Evolutionary conservation across 1,284 basidiomycete genomes (phyloP).

Genomic region (Pisolithus thermaeus): DNA sequence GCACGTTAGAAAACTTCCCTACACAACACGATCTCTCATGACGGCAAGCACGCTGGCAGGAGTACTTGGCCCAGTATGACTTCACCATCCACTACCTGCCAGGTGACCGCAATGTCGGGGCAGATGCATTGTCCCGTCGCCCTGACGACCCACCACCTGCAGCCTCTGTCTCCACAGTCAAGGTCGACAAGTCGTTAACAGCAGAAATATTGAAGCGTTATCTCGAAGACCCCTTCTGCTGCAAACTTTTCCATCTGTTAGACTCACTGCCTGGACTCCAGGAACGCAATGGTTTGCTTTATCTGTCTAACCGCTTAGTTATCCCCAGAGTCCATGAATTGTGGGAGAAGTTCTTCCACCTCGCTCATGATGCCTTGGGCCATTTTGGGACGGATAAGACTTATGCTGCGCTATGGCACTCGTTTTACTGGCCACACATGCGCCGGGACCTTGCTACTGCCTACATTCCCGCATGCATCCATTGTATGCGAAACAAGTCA

Average conservation of each 20-base stretch:
- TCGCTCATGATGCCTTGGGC: too few species aligned
- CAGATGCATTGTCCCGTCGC: constrained; percentile 32
- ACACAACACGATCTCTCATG: constrained; percentile 31
- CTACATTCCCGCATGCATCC: too few species aligned
- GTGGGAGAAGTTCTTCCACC: constrained; percentile 8
- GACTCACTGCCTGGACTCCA: too few species aligned
- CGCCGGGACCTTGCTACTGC: too few species aligned
- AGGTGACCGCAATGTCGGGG: constrained; percentile 32
- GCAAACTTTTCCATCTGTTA: constrained; percentile 15
- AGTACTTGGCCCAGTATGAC: constrained; percentile 32
- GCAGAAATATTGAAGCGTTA: constrained; percentile 27
- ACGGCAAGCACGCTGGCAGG: constrained; percentile 33
- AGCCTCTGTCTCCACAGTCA: constrained; percentile 15
- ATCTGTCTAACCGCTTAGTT: too few species aligned
- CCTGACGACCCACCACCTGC: constrained; percentile 10
- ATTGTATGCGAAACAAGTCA: too few species aligned
- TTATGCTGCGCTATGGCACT: too few species aligned
- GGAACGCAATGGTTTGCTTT: too few species aligned
- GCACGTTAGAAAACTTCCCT: constrained; percentile 32
- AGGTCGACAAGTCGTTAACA: constrained; percentile 8
- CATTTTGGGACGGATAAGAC: constrained; percentile 5
- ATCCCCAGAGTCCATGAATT: too few species aligned
- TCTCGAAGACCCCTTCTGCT: constrained; percentile 21
- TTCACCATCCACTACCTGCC: constrained; percentile 30
- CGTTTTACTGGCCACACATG: too few species aligned